Percentiles rank a stretch among this genome's conserved stretches.
Evolutionary conservation across 1,284 basidiomycete species (phyloP).

Genomic region (Fomitopsis schrenkii): DNA sequence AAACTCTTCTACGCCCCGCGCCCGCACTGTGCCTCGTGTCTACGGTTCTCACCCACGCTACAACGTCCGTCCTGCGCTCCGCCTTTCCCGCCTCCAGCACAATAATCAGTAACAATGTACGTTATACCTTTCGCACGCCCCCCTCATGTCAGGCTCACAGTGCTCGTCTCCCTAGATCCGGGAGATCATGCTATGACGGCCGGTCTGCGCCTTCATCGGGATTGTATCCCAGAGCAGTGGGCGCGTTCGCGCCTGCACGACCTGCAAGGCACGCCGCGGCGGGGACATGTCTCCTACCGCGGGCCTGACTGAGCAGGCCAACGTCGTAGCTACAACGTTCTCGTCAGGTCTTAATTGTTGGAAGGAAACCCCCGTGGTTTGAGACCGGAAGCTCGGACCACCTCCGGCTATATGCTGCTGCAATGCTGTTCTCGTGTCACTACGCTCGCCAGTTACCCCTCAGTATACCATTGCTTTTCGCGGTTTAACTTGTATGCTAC

Average conservation of each 20-base stretch:
- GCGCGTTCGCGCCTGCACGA: background rate
- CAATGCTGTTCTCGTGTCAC: background rate
- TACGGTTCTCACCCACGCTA: background rate
- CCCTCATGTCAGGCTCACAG: background rate
- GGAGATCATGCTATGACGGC: conserved; percentile 43
- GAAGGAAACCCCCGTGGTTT: background rate
- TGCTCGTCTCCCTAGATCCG: conserved; percentile 38
- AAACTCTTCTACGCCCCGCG: background rate
- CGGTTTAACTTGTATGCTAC: background rate
- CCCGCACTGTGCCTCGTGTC: conserved; percentile 4
- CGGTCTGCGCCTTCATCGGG: background rate
- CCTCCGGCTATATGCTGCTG: background rate
- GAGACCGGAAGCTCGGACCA: background rate
- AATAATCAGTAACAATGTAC: conserved; percentile 67
- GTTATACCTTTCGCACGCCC: conserved; percentile 28
- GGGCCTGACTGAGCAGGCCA: background rate
- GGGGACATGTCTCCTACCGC: background rate
- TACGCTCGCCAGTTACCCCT: background rate
- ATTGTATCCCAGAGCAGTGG: background rate
- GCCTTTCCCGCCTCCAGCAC: conserved; percentile 35
- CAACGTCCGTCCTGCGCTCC: background rate
- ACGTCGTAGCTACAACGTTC: background rate
- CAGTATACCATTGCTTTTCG: background rate
- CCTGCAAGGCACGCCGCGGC: background rate
- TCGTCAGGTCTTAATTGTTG: background rate